A percentile compares a stretch with the other conserved stretches of the same genome.
Conservation (phyloP, 352 stramenopile genomes). For the Phytophthora idaei region DNA sequence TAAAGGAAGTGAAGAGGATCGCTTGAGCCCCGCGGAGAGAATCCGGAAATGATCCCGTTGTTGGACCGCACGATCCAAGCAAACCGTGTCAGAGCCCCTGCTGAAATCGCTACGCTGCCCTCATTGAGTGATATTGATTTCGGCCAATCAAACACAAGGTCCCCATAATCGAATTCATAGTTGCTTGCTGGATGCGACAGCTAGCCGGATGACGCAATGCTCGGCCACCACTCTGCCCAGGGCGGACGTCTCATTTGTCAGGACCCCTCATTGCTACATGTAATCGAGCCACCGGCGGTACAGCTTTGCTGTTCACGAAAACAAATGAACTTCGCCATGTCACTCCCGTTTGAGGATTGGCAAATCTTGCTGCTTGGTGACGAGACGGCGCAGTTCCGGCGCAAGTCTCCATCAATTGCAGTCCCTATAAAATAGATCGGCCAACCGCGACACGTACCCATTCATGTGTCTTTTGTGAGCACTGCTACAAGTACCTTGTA, state of each 20-base stretch:
- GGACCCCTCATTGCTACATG: background rate
- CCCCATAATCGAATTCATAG: conserved; percentile 3
- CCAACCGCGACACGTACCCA: no score
- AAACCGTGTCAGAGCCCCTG: conserved; percentile 17
- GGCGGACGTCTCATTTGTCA: background rate
- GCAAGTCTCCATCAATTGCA: no score
- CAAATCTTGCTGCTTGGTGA: no score
- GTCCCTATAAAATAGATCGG: no score
- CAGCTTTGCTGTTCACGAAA: background rate
- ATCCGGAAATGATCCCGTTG: conserved; percentile 48
- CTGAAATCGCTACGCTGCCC: conserved; percentile 11
- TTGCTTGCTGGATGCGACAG: background rate
- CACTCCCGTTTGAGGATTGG: no score
- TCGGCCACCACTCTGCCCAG: background rate
- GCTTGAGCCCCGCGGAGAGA: conserved; percentile 46
- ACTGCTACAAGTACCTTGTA: no score
- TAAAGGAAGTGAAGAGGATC: conserved; percentile 11
- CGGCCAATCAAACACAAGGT: conserved; percentile 13
- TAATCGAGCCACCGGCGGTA: conserved; percentile 6
- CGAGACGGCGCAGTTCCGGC: no score
- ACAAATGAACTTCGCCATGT: background rate
- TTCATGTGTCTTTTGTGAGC: no score
- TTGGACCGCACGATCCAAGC: conserved; percentile 32
- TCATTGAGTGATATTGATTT: conserved; percentile 16
- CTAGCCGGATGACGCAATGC: conserved; percentile 23